Evolutionary conservation across 352 stramenopile species (phyloP), one percentile per base, ranked within the genome.

Genomic region (Thalassiosira ordinaria): DNA sequence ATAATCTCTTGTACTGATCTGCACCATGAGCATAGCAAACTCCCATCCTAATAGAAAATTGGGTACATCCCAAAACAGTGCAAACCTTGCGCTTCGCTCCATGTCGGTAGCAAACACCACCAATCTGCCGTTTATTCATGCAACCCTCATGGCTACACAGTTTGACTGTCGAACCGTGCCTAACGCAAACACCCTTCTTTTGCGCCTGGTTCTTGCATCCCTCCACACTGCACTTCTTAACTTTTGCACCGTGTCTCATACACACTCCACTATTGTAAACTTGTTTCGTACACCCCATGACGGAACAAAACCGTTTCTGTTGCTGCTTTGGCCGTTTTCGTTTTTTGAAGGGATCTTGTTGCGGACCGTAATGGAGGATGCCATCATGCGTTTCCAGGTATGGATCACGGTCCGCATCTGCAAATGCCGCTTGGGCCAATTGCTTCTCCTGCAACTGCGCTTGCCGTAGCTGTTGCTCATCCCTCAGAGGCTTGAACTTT

Each of bases 51-150:
- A 11, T 5, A 5, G 11, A 5, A 11, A 41, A 5, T 11, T 41
- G 5, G 33, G 33, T 41, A 11, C 33, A 41, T 41, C 33, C 33
- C 11, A 41, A 5, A 41, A 11, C 5, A 11, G 33, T 41, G 33
- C 33, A 41, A 11, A 41, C 11, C 33, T 41, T 5, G 11, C 33
- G 33, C 11, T 41, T 41, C 11, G 33, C 33, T 41, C 56, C 56
- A 26, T 64, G 56, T 41, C 56, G 47, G 31, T 6, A 22, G 22
- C 56, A 64, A 51, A 64, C 56, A n/a, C 56, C 56, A 14, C 53
- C 27, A 26, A 47, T 63, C 20, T 46, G n/a, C 16, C 6, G 5
- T 24, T 47, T 18, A 44, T 64, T 47, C 13, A 1, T 26, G 24
- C 22, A 64, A 16, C 56, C 56, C 20, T 64, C 56, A 22, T 26